A percentile compares a stretch with the other conserved stretches of the same genome.
Evolutionary conservation across 225 moss, liverwort and hornwort genomes (phyloP).

Genomic region (Antitrichia curtipendula): DNA sequence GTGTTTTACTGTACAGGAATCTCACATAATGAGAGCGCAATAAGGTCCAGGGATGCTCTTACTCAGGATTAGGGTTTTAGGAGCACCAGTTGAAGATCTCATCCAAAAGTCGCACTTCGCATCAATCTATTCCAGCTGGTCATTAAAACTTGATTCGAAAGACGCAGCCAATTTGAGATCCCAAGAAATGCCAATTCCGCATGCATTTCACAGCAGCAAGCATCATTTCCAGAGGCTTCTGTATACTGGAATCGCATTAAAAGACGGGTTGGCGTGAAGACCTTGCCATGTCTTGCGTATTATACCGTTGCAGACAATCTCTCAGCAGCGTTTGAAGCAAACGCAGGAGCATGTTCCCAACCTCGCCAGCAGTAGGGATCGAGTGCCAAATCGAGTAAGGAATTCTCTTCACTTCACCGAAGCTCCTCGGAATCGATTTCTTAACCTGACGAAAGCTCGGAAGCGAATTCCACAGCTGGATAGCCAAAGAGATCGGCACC

Average conservation of each 20-base stretch:
- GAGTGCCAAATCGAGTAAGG: conserved; percentile 5
- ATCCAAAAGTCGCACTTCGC: background rate
- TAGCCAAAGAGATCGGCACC: conserved; percentile 18
- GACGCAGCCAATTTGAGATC: background rate
- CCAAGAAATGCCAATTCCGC: background rate
- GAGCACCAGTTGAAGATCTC: background rate
- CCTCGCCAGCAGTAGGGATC: background rate
- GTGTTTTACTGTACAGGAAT: background rate
- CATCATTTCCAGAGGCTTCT: background rate
- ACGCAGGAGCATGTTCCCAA: conserved; percentile 4
- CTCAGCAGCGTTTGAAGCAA: background rate
- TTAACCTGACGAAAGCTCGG: conserved; percentile 18
- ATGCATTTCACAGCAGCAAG: background rate
- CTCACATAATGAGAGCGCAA: background rate
- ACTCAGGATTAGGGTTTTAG: background rate
- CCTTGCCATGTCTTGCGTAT: background rate
- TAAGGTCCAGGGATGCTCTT: background rate
- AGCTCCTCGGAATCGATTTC: conserved; percentile 10
- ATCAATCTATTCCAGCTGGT: background rate
- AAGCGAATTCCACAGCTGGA: conserved; percentile 30
- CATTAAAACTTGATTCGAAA: background rate
- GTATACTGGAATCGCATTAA: background rate
- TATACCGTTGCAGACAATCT: conserved; percentile 5
- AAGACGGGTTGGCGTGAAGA: background rate
- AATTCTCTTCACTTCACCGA: conserved; percentile 8